These are phyloP conservation scores for Bruguiera gymnorhiza DNA, from an alignment of 345 rosid species.

Conservation along the genomic window DNA sequence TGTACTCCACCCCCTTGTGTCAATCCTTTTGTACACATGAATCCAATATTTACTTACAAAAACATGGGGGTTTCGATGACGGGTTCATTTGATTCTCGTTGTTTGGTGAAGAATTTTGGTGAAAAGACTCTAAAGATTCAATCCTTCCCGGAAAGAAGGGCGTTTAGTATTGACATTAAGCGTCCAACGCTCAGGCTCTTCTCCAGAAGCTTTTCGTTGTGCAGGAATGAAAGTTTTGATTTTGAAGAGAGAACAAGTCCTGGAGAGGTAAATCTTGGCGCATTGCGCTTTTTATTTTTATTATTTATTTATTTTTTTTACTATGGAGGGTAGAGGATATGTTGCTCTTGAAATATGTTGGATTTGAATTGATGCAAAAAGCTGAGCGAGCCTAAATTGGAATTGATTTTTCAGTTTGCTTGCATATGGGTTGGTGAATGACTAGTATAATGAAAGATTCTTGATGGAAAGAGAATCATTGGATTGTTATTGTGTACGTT, in stretches of 20 bases:
- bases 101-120: constrained; percentile 22
- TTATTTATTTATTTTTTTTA: neutral
- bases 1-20: neutral
- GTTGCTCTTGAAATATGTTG: neutral
- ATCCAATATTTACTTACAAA: neutral
- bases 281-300: neutral
- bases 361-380: neutral
- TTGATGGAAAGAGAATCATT: too few species aligned
- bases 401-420: too few species aligned
- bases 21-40: neutral
- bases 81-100: constrained; percentile 37
- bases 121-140: constrained; percentile 23
- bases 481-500: too few species aligned
- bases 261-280: constrained; percentile 43
- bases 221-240: constrained; percentile 42
- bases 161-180: constrained; percentile 19
- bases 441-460: too few species aligned
- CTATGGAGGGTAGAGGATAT: neutral
- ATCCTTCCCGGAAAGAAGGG: constrained; percentile 27
- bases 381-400: too few species aligned
- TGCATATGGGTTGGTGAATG: too few species aligned
- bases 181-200: constrained; percentile 19
- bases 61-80: constrained; percentile 46
- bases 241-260: constrained; percentile 77
- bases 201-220: constrained; percentile 24